Evolutionary conservation across 768 basidiomycete species (phyloP).

Genomic region (Amanita muscaria): DNA sequence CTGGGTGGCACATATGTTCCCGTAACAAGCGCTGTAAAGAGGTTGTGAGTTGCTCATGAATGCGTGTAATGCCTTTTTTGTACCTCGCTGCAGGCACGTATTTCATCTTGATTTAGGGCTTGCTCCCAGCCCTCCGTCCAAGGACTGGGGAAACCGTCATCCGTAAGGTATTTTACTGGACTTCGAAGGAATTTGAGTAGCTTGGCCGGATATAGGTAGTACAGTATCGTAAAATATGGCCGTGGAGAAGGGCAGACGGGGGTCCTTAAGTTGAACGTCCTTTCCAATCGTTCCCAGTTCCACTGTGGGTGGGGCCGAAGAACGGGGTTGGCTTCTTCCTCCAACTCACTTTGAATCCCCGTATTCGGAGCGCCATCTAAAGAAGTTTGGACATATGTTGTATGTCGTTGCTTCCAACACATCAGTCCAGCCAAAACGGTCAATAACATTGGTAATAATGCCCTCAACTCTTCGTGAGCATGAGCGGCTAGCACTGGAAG

Average conservation of each 20-base stretch:
- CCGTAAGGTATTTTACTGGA: conserved; percentile 55
- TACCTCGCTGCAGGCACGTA: conserved; percentile 70
- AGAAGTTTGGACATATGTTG: conserved; percentile 20
- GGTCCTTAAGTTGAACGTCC: conserved; percentile 44
- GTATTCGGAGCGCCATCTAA: conserved; percentile 23
- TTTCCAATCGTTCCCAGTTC: conserved; percentile 62
- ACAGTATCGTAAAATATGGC: conserved; percentile 68
- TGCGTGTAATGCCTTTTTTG: background rate
- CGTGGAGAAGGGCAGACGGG: conserved; percentile 51
- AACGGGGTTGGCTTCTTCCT: conserved; percentile 25
- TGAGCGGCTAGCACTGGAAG: conserved; percentile 69
- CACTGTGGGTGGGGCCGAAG: conserved; percentile 45
- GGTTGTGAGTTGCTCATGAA: conserved; percentile 7
- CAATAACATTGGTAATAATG: conserved; percentile 55
- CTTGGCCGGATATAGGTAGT: conserved; percentile 90
- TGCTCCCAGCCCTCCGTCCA: conserved; percentile 67
- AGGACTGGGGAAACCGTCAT: conserved; percentile 42
- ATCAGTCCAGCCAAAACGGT: conserved; percentile 61
- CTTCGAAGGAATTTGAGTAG: conserved; percentile 68
- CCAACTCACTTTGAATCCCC: conserved; percentile 33
- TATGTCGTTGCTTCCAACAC: conserved; percentile 60
- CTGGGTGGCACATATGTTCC: conserved; percentile 65
- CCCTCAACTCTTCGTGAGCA: conserved; percentile 45
- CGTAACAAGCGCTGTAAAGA: conserved; percentile 53
- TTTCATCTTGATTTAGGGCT: conserved; percentile 56